Percentiles rank a stretch among this genome's conserved stretches.
Evolutionary conservation across 2,329 filamentous ascomycete species (phyloP).

Genomic region (Tolypocladium ophioglossoides): DNA sequence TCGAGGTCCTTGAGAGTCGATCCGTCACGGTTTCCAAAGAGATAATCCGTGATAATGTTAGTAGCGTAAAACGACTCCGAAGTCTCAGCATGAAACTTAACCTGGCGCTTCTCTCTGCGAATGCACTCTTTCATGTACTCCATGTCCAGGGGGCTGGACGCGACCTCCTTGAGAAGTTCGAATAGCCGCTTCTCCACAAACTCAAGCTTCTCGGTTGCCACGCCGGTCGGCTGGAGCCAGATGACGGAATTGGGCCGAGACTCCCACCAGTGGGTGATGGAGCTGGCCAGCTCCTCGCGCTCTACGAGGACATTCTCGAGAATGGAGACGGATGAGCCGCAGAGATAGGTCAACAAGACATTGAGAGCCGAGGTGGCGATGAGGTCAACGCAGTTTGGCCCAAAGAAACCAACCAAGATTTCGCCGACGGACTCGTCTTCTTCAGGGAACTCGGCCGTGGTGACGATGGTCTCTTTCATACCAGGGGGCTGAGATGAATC

Average conservation of each 20-base stretch:
- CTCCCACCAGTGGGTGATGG: conserved; percentile 70
- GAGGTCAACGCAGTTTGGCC: conserved; percentile 67
- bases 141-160: conserved; percentile 76
- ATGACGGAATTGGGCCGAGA: conserved; percentile 73
- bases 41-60: conserved; percentile 82
- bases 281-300: conserved; percentile 82
- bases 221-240: conserved; percentile 75
- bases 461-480: conserved; percentile 60
- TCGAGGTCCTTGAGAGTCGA: conserved; percentile 56
- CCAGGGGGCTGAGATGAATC: conserved; percentile 71
- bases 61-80: conserved; percentile 72
- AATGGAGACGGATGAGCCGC: conserved; percentile 85
- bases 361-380: conserved; percentile 62
- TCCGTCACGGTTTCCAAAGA: conserved; percentile 81
- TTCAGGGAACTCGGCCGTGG: conserved; percentile 85
- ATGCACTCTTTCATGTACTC: conserved; percentile 83
- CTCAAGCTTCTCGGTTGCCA: conserved; percentile 75
- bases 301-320: conserved; percentile 90
- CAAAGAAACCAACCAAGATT: conserved; percentile 76
- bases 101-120: conserved; percentile 65
- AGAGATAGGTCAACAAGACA: conserved; percentile 75
- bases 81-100: conserved; percentile 75
- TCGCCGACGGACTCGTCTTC: conserved; percentile 93
- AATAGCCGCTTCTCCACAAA: conserved; percentile 80
- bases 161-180: conserved; percentile 71